phyloP scores from a whole-genome alignment of 73 alveolate genomes.

The Tetrahymena thermophila region DNA sequence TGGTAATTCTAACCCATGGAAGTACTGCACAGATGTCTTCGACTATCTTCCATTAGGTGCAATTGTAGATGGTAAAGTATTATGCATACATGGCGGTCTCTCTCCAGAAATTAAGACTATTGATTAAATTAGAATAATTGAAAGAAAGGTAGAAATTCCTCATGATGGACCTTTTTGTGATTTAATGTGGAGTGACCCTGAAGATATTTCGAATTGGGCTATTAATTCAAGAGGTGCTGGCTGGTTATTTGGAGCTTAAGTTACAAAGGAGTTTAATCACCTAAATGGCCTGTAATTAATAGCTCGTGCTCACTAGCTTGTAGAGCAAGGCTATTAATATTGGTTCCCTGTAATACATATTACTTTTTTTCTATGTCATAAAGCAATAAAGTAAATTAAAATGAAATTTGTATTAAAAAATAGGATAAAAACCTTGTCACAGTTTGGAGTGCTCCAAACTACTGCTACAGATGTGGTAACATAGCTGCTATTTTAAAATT shows the following conservation, averaged over 20 bases:
- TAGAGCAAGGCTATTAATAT: constrained; percentile 72
- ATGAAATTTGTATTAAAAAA: constrained; percentile 44
- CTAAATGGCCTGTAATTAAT: constrained; percentile 66
- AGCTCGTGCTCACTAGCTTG: constrained; percentile 79
- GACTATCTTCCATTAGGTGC: constrained; percentile 71
- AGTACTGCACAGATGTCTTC: constrained; percentile 65
- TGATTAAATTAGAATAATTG: constrained; percentile 72
- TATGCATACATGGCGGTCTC: constrained; percentile 94
- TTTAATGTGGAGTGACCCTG: constrained; percentile 91
- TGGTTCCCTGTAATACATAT: constrained; percentile 70
- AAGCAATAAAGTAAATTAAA: constrained; percentile 60
- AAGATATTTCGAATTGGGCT: constrained; percentile 77
- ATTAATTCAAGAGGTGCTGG: constrained; percentile 55
- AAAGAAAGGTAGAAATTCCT: constrained; percentile 77
- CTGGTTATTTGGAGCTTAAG: constrained; percentile 52
- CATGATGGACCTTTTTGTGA: constrained; percentile 84
- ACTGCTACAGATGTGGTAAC: constrained; percentile 95
- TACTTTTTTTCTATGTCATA: constrained; percentile 69
- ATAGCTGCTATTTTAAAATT: constrained; percentile 76
- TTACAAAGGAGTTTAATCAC: constrained; percentile 64
- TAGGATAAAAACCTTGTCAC: constrained; percentile 80
- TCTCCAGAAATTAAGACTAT: constrained; percentile 82
- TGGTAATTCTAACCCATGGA: constrained; percentile 82
- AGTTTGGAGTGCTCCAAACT: constrained; percentile 96
- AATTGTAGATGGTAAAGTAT: constrained; percentile 71